Base-by-base conservation (phyloP, 2,329 filamentous ascomycete genomes). In the Phaeophleospora eucalypticola region DNA sequence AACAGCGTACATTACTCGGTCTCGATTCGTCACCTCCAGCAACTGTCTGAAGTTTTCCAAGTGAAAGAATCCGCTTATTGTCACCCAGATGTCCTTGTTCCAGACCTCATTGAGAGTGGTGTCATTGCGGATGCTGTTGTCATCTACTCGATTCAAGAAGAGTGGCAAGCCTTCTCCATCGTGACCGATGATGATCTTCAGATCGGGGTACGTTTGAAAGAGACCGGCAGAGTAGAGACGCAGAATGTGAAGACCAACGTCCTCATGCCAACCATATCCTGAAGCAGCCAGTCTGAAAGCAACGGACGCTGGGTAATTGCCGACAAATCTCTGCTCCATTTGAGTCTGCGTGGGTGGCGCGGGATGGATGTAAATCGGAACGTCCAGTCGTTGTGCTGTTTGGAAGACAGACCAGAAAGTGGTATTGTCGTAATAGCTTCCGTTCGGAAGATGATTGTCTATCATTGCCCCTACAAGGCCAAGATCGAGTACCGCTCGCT, bases 161-260 rank as follows among this genome's bases (percentile, higher is more conserved):
- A 75, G 80, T 0, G 79, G 77, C 0, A 82, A 56, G 66, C 76
- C 69, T 63, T 80, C 77, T 4, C 77, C 77, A 65, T 78, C 74
- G 58, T 80, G 77, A 0, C 77, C 77, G 29, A 80, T 63, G 2
- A 82, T 64, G 34, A 82, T 66, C 56, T 80, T 80, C 7, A 83
- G 57, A 16, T 58, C 63, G 0, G 78, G 77, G 35, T 72, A 74
- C 2, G 67, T 62, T 56, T 81, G 78, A 51, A 83, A 83, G 2
- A 80, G 54, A 1, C 78, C 77, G 0, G 68, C 63, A 0, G 73
- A 71, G 51, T 71, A 81, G 1, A 83, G 67, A 8, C 68, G 65
- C 14, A 79, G 53, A 9, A 78, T 53, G 38, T 75, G 72, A 19
- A 78, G 54, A 0, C 69, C 76, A 1, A 71, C 72, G 3, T 76